Base-by-base conservation (phyloP, 768 basidiomycete genomes). In the Tylopilus felleus region DNA sequence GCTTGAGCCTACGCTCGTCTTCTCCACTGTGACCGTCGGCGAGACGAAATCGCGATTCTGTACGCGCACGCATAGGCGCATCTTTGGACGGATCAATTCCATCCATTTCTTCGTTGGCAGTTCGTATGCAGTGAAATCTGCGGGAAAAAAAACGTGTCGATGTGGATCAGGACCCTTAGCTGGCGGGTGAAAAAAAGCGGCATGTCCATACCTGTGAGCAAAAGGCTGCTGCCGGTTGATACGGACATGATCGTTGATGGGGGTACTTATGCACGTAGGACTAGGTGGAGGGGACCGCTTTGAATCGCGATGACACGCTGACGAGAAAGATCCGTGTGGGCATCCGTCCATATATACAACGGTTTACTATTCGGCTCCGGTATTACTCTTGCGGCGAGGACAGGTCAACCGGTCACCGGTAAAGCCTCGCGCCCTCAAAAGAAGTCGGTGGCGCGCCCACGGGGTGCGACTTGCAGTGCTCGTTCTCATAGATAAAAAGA, bases 51-150 rank as follows among this genome's bases (percentile, higher is more conserved):
- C 10, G 23, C 48, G 56, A 16, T 48, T 29, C 31, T 53, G 47
- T 0, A 13, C 36, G 7, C 55, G 58, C 22, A 66, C 52, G 23
- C 66, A 63, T 29, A 66, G 53, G 1, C 65, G 65, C 51, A 66
- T 48, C 40, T 42, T 67, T 25, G 65, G 66, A 12, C 45, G 45
- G 43, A 67, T 25, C n/a, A 62, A 3, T 12, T 22, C 53, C 51
- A 65, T 47, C 58, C 60, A 60, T 42, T 47, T 62, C 22, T 53
- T 58, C 9, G 63, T 52, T 1, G 65, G 65, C 1, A 66, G 27
- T 6, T 65, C 65, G 36, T 46, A 58, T 25, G 66, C 66, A 41
- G 51, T 63, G 50, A 66, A 67, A 23, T 62, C 65, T 66, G 35
- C n/a, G 14, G 31, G 16, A 14, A 33, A 5, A 46, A 31, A 33